These are phyloP conservation scores for Boletellus deceptivus DNA, from an alignment of 1,284 basidiomycete genomes.

Conservation along the genomic window DNA sequence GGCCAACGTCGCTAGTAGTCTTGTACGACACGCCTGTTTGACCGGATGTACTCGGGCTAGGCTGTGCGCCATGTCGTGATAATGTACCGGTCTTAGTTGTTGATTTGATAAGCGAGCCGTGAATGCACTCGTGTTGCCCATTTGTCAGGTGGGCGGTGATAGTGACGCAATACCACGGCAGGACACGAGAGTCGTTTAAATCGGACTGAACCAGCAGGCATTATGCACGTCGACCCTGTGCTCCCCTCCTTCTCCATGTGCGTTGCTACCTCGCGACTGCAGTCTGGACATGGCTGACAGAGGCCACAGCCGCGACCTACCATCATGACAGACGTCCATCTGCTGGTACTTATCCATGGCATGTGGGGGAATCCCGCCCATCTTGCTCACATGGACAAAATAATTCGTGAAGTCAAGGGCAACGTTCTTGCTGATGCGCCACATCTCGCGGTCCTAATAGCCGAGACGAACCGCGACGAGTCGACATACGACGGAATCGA, in stretches of 20 bases:
- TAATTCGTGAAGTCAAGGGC: constrained; percentile 41
- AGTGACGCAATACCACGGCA: constrained; percentile 7
- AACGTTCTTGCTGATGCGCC: constrained; percentile 7
- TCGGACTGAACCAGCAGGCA: background rate
- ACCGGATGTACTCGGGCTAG: background rate
- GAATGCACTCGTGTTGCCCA: too few relatives aligned
- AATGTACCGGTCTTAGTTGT: background rate
- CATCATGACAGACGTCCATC: constrained; percentile 42
- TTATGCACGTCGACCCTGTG: constrained; percentile 5
- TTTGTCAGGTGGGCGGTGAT: background rate
- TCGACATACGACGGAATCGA: constrained; percentile 76
- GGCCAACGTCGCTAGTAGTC: constrained; percentile 51
- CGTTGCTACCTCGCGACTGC: background rate
- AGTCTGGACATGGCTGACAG: background rate
- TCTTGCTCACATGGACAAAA: constrained; percentile 45
- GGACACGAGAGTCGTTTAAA: background rate
- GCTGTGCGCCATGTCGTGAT: constrained; percentile 2
- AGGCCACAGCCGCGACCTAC: background rate
- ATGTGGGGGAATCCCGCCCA: constrained; percentile 79
- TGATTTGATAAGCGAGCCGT: too few relatives aligned
- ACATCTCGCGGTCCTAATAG: constrained; percentile 50
- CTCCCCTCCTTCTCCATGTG: constrained; percentile 5
- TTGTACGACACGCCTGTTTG: constrained; percentile 35
- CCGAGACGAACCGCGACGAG: constrained; percentile 52
- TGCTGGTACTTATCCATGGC: constrained; percentile 76